A percentile compares a stretch with the other conserved stretches of the same genome.
These are phyloP conservation scores for Zea luxurians DNA, from an alignment of 176 grass and related monocot species.

Conservation along the genomic window DNA sequence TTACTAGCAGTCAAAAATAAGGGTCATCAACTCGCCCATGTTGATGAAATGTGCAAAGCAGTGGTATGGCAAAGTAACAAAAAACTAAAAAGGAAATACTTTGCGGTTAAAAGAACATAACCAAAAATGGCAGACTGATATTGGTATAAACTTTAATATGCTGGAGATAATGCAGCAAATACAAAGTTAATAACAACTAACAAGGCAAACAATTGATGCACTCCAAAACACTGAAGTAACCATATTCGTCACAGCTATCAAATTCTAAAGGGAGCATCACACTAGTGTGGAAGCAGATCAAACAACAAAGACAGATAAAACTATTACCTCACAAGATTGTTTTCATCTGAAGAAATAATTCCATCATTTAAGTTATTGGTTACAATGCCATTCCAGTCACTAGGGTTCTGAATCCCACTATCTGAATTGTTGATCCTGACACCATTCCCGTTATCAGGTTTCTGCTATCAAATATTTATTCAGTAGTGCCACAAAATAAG, in stretches of 20 bases:
- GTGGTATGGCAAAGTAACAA: neutral
- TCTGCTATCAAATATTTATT: slow-evolving; percentile 39
- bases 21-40: no score
- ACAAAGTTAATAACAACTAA: neutral
- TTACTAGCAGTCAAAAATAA: neutral
- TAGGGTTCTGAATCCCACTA: slow-evolving; percentile 17
- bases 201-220: slow-evolving; percentile 17
- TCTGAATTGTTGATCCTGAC: slow-evolving; percentile 21
- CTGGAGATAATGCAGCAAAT: neutral
- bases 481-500: slow-evolving; percentile 19
- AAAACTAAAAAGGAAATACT: neutral
- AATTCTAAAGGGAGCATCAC: neutral
- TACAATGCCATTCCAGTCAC: neutral
- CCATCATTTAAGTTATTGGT: neutral
- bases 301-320: slow-evolving; percentile 26
- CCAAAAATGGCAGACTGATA: neutral
- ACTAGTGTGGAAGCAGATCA: neutral
- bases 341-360: slow-evolving; percentile 26
- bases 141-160: slow-evolving; percentile 4
- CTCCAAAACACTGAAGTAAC: slow-evolving; percentile 2
- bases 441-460: slow-evolving; percentile 15
- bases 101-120: neutral
- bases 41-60: no score
- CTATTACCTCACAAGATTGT: slow-evolving; percentile 38
- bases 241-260: neutral